Evolutionary conservation across 371 early-diverging fungal species (phyloP).

Genomic region (Cokeromyces recurvatus): DNA sequence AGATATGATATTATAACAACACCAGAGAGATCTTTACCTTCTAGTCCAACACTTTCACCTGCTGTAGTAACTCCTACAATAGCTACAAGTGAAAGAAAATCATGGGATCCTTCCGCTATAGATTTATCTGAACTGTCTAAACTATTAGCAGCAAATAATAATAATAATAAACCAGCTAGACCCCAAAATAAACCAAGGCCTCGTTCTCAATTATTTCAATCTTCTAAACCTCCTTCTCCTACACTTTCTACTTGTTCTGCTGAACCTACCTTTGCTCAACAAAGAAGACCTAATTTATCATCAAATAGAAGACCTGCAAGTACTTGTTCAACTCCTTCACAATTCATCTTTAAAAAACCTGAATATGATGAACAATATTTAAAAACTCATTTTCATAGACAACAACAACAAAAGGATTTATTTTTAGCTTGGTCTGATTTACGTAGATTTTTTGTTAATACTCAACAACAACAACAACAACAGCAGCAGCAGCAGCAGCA

Average conservation of each 20-base stretch:
- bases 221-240: conserved; percentile 29
- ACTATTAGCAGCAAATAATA: conserved; percentile 15
- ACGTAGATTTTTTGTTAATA: conserved; percentile 22
- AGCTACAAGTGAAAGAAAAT: conserved; percentile 30
- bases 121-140: conserved; percentile 36
- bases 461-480: conserved; percentile 16
- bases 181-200: no score
- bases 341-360: conserved; percentile 32
- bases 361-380: conserved; percentile 29
- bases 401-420: conserved; percentile 11
- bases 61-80: conserved; percentile 38
- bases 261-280: conserved; percentile 26
- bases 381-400: conserved; percentile 26
- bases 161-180: conserved; percentile 3
- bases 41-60: conserved; percentile 40
- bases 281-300: conserved; percentile 17
- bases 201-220: conserved; percentile 35
- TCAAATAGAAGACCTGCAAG: conserved; percentile 23
- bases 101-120: conserved; percentile 21
- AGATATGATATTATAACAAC: conserved; percentile 42
- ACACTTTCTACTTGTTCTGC: conserved; percentile 26
- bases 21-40: conserved; percentile 41
- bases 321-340: conserved; percentile 22
- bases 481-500: conserved; percentile 9
- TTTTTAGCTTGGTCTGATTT: conserved; percentile 32